phyloP scores from a whole-genome alignment of 169 alveolate genomes.

The Pseudocohnilembus persalinus region DNA sequence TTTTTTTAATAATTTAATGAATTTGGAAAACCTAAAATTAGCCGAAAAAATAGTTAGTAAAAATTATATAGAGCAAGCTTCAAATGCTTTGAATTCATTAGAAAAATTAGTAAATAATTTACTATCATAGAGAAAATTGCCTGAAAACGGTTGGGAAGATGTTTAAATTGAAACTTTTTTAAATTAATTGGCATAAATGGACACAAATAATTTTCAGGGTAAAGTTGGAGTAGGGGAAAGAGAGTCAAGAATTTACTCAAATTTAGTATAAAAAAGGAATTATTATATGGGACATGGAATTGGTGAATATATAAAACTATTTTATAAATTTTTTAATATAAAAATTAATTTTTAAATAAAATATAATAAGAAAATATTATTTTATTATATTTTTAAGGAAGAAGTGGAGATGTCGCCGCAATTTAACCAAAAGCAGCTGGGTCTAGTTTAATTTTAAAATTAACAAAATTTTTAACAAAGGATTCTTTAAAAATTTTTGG shows the following conservation, averaged over 20 bases:
- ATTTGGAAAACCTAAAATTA: conserved; percentile 23
- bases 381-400: conserved; percentile 2
- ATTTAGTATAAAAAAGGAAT: conserved; percentile 73
- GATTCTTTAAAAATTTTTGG: conserved; percentile 74
- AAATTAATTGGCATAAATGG: conserved; percentile 77
- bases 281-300: conserved; percentile 87
- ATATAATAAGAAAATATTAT: neutral
- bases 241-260: conserved; percentile 88
- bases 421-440: conserved; percentile 92
- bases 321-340: neutral
- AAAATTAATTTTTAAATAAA: neutral
- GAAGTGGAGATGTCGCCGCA: conserved; percentile 89
- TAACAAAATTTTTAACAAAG: conserved; percentile 75
- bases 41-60: conserved; percentile 31
- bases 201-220: conserved; percentile 78
- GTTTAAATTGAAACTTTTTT: conserved; percentile 66
- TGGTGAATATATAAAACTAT: too few species aligned
- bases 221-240: conserved; percentile 91
- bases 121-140: conserved; percentile 75
- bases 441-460: conserved; percentile 71
- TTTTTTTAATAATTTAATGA: conserved; percentile 19
- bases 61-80: conserved; percentile 39
- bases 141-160: conserved; percentile 74
- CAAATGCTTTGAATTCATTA: conserved; percentile 28
- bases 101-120: conserved; percentile 55